Evolutionary conservation across 345 rosid genomes (phyloP).

Genomic region (Laguncularia racemosa): DNA sequence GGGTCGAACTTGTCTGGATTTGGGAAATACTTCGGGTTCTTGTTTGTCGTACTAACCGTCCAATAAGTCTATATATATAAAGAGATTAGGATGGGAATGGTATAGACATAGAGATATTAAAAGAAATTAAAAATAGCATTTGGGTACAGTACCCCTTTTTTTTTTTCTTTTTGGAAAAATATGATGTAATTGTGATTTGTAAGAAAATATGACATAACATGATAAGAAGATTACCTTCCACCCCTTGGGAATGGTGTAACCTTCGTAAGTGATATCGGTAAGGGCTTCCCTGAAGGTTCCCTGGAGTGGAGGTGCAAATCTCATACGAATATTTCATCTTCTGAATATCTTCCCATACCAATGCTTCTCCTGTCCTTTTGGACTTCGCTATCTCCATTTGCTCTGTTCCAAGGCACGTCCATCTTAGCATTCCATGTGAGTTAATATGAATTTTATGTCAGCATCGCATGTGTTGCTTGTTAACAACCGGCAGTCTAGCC

Average conservation of each 20-base stretch:
- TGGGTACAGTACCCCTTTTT: too few relatives aligned
- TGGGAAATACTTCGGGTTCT: slow-evolving; percentile 8
- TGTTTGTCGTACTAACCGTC: slow-evolving; percentile 11
- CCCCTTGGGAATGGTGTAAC: slow-evolving; percentile 44
- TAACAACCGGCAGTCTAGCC: too few relatives aligned
- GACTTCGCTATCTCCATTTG: slow-evolving; percentile 17
- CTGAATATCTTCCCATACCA: slow-evolving; percentile 40
- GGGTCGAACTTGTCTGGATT: slow-evolving; percentile 17
- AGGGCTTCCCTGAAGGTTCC: slow-evolving; percentile 42
- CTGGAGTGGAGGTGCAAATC: slow-evolving; percentile 39
- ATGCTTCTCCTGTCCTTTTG: slow-evolving; percentile 16
- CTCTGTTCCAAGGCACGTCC: slow-evolving; percentile 15
- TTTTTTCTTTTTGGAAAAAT: too few relatives aligned
- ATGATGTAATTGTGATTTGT: not conserved
- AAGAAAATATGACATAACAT: too few relatives aligned
- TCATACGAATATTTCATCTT: slow-evolving; percentile 42
- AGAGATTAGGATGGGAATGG: too few relatives aligned
- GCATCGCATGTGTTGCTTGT: too few relatives aligned
- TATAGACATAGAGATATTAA: too few relatives aligned
- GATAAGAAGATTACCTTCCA: slow-evolving; percentile 26
- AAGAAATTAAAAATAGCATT: too few relatives aligned
- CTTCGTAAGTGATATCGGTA: slow-evolving; percentile 30
- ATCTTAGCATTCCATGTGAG: too few relatives aligned
- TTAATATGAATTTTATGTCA: too few relatives aligned
- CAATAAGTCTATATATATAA: too few relatives aligned